Evolutionary conservation across 352 stramenopile genomes (phyloP), one percentile per base, ranked within the genome.

Genomic region (Phytophthora ohioensis): DNA sequence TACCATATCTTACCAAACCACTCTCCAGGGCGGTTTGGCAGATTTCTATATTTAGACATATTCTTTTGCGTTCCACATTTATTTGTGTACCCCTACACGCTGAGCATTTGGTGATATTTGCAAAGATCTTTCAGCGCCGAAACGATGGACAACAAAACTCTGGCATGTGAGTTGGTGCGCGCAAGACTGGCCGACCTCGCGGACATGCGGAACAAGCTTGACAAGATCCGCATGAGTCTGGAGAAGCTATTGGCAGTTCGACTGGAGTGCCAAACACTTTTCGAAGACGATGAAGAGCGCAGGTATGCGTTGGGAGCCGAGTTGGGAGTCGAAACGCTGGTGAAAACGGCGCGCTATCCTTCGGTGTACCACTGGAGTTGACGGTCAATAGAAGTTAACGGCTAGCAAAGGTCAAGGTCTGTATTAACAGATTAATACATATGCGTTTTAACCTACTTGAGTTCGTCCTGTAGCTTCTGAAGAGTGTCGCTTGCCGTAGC

Each of bases 361-460:
- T 62, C 34, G 27, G 13, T 6, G 13, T 52, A 5, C 30, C 53
- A 30, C 41, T 62, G 54, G 39, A 60, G 6, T 27, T 60, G 36
- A 21, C 41, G 10, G 27, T 62, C 30, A 43, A 42, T 27, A 61
- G 13, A 21, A 52, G 17, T 21, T 21, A 21, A 21, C 17, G 17
- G 17, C 17, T 21, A 1, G 17, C 17, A 21, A 21, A 21, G 17
- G 17, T 21, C 17, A 21, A 21, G 0, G 17, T 21, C 17, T 21
- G 17, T 21, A 21, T 9, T 61, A 34, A 61, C 35, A 32, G 41
- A 5, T 41, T 62, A 62, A 62, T 42, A 52, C 41, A 61, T 10
- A 43, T 31, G 43, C n/a, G 43, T 11, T 46, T 13, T 46, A 31
- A 7, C 43, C 17, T 49, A 49, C 13, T 52, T n/a, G 41, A 52